Evolutionary conservation across 2,329 filamentous ascomycete species (phyloP), one percentile per base, ranked within the genome.

Genomic region (Botrytis pseudocinerea): DNA sequence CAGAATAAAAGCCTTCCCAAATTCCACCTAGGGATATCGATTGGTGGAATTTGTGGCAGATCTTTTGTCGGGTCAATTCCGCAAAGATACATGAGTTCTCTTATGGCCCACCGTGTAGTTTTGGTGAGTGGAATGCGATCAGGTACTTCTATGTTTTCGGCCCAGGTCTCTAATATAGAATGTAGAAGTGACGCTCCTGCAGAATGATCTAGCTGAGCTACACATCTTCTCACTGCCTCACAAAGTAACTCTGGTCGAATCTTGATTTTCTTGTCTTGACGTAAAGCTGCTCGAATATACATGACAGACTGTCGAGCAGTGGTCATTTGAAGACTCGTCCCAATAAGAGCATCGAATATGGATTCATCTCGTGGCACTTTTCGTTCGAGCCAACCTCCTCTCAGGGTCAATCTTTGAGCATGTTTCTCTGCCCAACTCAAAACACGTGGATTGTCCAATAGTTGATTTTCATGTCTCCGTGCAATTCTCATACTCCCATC

Each of bases 321-420:
- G 18, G 75, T 69, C n/a, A 79, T 68, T 18, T 76, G 63, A 20
- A 80, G 73, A 72, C 72, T 75, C 4, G 77, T 78, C 35, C 69
- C 65, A 54, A 80, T 80, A n/a, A 80, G 76, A 6, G 76, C 66
- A 71, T 80, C 76, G 60, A 79, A 81, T 38, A 81, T 76, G 10
- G 71, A 54, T 28, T 72, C 57, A 69, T 76, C 74, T 72, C 79
- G 75, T 14, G 74, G 72, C 22, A 76, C 73, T 63, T 80, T 81
- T 66, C 78, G 66, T 9, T 64, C 51, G 18, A 81, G 59, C 18
- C 54, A 74, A 12, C 69, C 70, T 7, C 68, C 70, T 40, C 76
- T 73, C 42, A 75, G 72, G n/a, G 75, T 75, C 12, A 78, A 71
- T 10, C 77, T 78, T 20, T 59, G 59, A n/a, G 35, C 40, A 25